Evolutionary conservation across 345 rosid species (phyloP), one percentile per base, ranked within the genome.

Genomic region (Eutrema heterophyllum): DNA sequence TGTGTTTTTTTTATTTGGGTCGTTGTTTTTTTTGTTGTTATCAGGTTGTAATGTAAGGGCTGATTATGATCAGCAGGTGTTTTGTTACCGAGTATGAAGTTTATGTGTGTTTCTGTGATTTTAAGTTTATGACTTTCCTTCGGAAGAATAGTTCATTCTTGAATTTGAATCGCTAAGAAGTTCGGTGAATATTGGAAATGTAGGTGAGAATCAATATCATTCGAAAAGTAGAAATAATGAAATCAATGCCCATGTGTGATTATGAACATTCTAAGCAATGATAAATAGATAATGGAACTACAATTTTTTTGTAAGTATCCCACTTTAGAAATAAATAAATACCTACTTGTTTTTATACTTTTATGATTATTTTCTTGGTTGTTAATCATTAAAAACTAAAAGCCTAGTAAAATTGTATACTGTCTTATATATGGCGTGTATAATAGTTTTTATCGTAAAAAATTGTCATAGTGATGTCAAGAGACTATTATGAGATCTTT

Each of bases 11-110:
- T 13, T 69, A 41, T 41, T 36, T n/a, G 35, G 10, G 67, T 52
- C 27, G 30, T 15, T 32, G 30, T 15, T 21, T 32, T 21, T 16
- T 64, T 50, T 26, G 9, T 10, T 49, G 71, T 27, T 4, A 64
- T 15, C 29, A 74, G 49, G 38, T 75, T 75, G 67, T 51, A n/a
- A 67, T 75, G 79, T 10, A 53, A 52, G 29, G 9, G 56, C 45
- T 58, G 72, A 7, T 16, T 24, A 54, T 53, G 29, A 10, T 64
- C 50, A 36, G 64, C 63, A 38, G 36, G 26, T 71, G 68, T 53
- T 14, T 30, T 51, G 36, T 72, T 52, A 45, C 10, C 0, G 4
- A 54, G 21, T 54, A 10, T 26, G 49, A 64, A 45, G 4, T 46
- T 46, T 44, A 7, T 64, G 2, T 55, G 48, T 44, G n/a, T 44